Percentiles rank a stretch among this genome's conserved stretches.
phyloP scores from a whole-genome alignment of 495 filamentous ascomycete genomes.

The Neurospora cerealis region DNA sequence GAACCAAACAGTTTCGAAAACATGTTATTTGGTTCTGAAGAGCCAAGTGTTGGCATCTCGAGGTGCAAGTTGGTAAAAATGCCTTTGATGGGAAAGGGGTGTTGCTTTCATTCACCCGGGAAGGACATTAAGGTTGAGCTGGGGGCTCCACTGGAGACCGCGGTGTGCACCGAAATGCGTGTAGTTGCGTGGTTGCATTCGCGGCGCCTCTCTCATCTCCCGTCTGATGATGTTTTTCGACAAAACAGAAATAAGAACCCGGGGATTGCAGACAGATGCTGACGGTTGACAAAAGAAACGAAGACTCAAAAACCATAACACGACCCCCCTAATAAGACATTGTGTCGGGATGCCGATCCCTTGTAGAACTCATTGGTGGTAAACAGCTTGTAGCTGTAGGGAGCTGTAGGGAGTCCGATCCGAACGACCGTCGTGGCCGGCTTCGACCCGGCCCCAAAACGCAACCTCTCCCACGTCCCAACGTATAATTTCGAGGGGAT shows the following conservation, averaged over 20 bases:
- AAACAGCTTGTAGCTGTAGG: not conserved
- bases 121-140: not conserved
- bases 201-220: not conserved
- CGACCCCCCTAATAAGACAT: conserved; percentile 14
- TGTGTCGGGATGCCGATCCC: conserved; percentile 21
- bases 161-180: not conserved
- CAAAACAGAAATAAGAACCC: not conserved
- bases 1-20: conserved; percentile 15
- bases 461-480: not conserved
- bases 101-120: not conserved
- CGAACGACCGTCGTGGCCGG: not conserved
- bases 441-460: conserved; percentile 1
- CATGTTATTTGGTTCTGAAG: conserved; percentile 1
- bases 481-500: not conserved
- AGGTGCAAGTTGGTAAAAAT: not conserved
- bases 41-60: not conserved
- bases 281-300: not conserved
- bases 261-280: not conserved
- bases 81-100: not conserved
- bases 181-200: not conserved
- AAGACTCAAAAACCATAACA: not conserved
- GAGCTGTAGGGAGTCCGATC: not conserved
- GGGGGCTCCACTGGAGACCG: not conserved
- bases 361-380: conserved; percentile 10
- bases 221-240: not conserved